Evolutionary conservation across 495 filamentous ascomycete genomes (phyloP), one percentile per base, ranked within the genome.

Genomic region (Tuber aestivum): DNA sequence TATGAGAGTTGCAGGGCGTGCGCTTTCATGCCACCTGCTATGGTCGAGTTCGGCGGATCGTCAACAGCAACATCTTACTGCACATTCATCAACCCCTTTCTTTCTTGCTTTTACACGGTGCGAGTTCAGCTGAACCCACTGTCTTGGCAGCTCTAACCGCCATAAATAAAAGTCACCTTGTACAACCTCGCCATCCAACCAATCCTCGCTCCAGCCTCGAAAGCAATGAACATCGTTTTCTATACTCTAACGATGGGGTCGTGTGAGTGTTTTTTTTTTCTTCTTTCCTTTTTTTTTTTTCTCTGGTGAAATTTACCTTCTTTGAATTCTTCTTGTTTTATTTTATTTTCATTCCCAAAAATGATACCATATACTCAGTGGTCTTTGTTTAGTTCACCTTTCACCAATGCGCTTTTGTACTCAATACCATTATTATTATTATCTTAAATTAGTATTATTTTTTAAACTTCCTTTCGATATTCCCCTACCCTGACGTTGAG

Each of bases 351-450:
- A 61, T 72, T 77, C 79, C 72, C 21, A 21, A 50, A 78, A 79
- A 79, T 79, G 78, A 79, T 72, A 73, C 76, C 70, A 70, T 76
- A 79, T 50, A 78, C 71, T 69, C 71, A 37, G 70, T 75, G 78
- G 76, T 75, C 75, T 72, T 79, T 79, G 75, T 72, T 79, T 40
- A 40, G 75, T 72, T 79, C 73, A 70, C 56, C 7, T 73, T 70
- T 69, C 70, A 41, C 70, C 70, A n/a, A 75, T 72, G 76, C 79
- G 74, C 75, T 72, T 75, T 79, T 79, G 65, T 71, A 65, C 41
- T 32, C 72, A 79, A 70, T n/a, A n/a, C n/a, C n/a, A n/a, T n/a
- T n/a, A 75, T 37, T 74, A 72, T 79, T 79, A 79, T 35, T 79
- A 79, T 35, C 20, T 27, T 20, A 32, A 35, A 35, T 35, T 65